Evolutionary conservation across 768 basidiomycete species (phyloP), one percentile per base, ranked within the genome.

Genomic region (Mycena epipterygia): DNA sequence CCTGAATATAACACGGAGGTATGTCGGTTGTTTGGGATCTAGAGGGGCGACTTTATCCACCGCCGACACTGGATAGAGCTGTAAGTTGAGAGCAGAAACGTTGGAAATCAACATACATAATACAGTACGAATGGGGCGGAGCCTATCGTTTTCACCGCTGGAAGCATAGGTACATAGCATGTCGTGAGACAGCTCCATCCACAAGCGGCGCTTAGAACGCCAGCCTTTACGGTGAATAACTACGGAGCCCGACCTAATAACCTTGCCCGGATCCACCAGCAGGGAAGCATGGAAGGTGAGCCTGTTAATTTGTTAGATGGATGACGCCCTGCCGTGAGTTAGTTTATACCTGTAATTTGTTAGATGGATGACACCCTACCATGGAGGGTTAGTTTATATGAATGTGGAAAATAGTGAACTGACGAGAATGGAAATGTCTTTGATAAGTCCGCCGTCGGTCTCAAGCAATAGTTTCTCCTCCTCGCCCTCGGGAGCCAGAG

Each of bases 271-370:
- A 49, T 79, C 83, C 7, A 88, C 82, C 19, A 89, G 84, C 23
- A 93, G 77, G 13, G 89, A 85, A 2, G 91, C 91, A 73, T 92
- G 90, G 76, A 93, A 93, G 0, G 89, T 81, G 23, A 92, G 70
- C 5, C 91, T 86, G 77, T 91, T 90, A 0, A n/a, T 89, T 90
- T 0, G 91, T 93, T 23, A 92, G 76, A 76, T 91, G 90, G 21
- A 91, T 79, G 35, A 89, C 88, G 9, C 90, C 89, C 84, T n/a
- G n/a, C n/a, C n/a, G n/a, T n/a, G n/a, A n/a, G n/a, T n/a, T n/a
- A n/a, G n/a, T n/a, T n/a, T n/a, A n/a, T n/a, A n/a, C n/a, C n/a
- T n/a, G n/a, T n/a, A n/a, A n/a, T n/a, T n/a, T n/a, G n/a, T n/a
- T n/a, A n/a, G n/a, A n/a, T n/a, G n/a, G n/a, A n/a, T n/a, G n/a